Evolutionary conservation across 208 protist species (phyloP), one percentile per base, ranked within the genome.

Genomic region (Trypanosomatidae sp.): DNA sequence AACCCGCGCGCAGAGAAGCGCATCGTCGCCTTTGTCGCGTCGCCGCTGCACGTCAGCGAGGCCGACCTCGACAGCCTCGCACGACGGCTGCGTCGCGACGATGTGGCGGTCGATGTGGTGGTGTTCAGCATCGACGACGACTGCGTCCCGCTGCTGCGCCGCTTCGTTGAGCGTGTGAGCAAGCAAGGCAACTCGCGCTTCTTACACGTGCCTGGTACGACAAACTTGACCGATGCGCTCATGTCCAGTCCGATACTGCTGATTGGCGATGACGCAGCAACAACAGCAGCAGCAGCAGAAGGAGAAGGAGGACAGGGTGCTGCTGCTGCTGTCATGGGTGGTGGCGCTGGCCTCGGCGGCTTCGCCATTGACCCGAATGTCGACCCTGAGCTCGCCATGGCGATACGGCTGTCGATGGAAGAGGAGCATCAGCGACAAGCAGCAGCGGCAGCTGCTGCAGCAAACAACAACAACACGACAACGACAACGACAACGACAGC

Each of bases 21-120:
- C 51, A 98, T 99, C 53, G 74, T 99, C 23, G 86, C 92, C 13
- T 99, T 99, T 71, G 88, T 99, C 26, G 97, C 96, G 8, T 91
- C 83, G 7, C 96, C 96, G 4, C 27, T 99, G 3, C 40, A 61
- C 40, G 93, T 97, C 59, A 82, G 59, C 1, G 61, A 78, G 27
- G 78, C 81, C 42, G 77, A 92, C 48, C 61, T 99, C 13, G 88
- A 87, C 22, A 72, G 71, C 56, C 73, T 99, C 27, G 97, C 87
- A 8, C 92, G 92, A 52, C 87, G 88, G 53, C 78, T 99, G 19
- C 95, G 97, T 38, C 98, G 98, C 67, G 94, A 98, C 56, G 91
- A 96, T 55, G 84, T 99, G 18, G 81, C 95, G 6, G 90, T 99
- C 2, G 96, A 98, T 54, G 71, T 99, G 22, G 78, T 99, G 4